Evolutionary conservation across 192 early-diverging fungal genomes (phyloP).

Genomic region (Jimgerdemannia flammicorona): DNA sequence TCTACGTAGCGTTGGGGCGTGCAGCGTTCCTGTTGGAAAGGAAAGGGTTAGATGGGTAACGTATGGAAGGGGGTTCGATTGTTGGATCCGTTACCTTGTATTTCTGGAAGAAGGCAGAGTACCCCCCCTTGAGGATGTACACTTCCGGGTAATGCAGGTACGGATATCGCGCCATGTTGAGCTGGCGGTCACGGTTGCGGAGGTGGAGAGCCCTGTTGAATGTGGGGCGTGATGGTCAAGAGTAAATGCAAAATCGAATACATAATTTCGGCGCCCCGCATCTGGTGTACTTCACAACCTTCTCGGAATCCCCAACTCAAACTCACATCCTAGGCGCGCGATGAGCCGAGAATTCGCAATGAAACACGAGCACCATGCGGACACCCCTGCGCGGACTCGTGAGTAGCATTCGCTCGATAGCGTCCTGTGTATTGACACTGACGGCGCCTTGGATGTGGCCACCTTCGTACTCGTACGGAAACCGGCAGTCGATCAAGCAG

Average conservation of each 20-base stretch:
- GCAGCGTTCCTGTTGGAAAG: constrained; percentile 38
- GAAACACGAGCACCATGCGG: constrained; percentile 64
- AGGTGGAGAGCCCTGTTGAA: constrained; percentile 61
- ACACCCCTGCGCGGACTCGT: constrained; percentile 36
- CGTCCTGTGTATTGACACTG: constrained; percentile 62
- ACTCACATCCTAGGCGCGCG: constrained; percentile 76
- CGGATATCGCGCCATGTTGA: constrained; percentile 71
- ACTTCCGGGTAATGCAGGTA: constrained; percentile 79
- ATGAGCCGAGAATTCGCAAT: constrained; percentile 84
- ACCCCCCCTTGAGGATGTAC: constrained; percentile 84
- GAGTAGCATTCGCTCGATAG: constrained; percentile 60
- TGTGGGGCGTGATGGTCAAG: neutral
- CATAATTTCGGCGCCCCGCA: neutral
- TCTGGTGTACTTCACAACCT: neutral
- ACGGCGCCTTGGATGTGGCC: constrained; percentile 75
- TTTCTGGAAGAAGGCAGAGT: constrained; percentile 64
- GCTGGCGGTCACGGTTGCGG: constrained; percentile 68
- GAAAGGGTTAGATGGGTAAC: neutral
- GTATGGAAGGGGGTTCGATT: neutral
- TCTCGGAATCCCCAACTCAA: neutral
- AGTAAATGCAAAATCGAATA: neutral
- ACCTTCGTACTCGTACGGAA: constrained; percentile 83
- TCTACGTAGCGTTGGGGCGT: constrained; percentile 74
- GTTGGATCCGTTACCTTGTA: constrained; percentile 30
- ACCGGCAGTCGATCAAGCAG: constrained; percentile 81